Conservation (phyloP, 2,329 filamentous ascomycete species). For the Pseudocercospora fijiensis region DNA sequence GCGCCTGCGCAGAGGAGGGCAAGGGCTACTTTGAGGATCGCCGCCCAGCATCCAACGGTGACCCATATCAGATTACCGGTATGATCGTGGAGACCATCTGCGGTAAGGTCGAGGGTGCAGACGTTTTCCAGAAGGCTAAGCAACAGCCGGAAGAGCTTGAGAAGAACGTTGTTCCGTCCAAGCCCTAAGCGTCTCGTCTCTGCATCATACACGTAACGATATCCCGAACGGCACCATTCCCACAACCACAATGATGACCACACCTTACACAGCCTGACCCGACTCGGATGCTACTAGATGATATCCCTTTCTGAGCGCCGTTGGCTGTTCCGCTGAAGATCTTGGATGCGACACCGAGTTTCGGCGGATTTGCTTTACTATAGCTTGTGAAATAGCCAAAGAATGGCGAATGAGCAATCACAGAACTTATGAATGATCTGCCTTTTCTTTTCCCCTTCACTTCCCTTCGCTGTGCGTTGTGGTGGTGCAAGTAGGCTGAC, state of each 20-base stretch:
- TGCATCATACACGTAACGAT: conserved; percentile 1
- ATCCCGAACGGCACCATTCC: neutral
- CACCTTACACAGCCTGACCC: conserved; percentile 5
- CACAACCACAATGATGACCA: neutral
- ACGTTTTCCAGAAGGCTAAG: conserved; percentile 44
- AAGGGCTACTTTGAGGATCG: conserved; percentile 87
- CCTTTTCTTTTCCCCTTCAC: neutral
- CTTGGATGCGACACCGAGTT: conserved; percentile 8
- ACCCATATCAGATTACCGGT: conserved; percentile 81
- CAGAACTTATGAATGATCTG: neutral
- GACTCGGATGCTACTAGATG: conserved; percentile 18
- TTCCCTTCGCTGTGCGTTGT: neutral
- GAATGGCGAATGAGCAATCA: conserved; percentile 13
- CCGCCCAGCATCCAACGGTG: conserved; percentile 73
- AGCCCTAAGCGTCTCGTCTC: conserved; percentile 33
- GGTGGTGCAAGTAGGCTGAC: neutral
- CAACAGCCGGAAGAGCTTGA: conserved; percentile 39
- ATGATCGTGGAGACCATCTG: conserved; percentile 72
- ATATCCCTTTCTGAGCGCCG: conserved; percentile 19
- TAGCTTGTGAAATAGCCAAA: conserved; percentile 12
- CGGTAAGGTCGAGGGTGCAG: conserved; percentile 52
- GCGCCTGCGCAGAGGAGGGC: conserved; percentile 78
- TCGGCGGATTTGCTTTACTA: conserved; percentile 2
- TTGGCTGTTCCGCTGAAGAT: conserved; percentile 11
- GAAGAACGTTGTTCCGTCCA: conserved; percentile 36